Conservation (phyloP, 1,139 yeast species). For the Geotrichum reessii region DNA sequence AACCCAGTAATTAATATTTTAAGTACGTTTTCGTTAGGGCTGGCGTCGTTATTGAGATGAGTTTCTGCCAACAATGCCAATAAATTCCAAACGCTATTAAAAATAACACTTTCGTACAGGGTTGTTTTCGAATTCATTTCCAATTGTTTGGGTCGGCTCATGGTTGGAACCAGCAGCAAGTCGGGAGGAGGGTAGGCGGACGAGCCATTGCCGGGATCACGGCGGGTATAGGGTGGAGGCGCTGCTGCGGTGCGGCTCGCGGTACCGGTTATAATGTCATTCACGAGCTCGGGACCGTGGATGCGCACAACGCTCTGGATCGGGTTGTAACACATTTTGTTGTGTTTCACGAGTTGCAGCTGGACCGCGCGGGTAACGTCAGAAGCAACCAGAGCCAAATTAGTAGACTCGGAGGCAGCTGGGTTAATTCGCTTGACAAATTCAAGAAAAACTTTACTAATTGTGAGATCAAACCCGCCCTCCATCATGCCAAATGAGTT, state of each 20-base stretch:
- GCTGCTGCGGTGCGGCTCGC: not conserved
- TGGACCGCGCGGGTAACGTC: slow-evolving; percentile 23
- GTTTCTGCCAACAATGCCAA: slow-evolving; percentile 29
- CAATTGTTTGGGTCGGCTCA: slow-evolving; percentile 33
- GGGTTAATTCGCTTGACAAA: slow-evolving; percentile 18
- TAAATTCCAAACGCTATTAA: slow-evolving; percentile 46
- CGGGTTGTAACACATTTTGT: slow-evolving; percentile 6
- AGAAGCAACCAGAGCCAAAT: not conserved
- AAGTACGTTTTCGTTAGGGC: slow-evolving; percentile 11
- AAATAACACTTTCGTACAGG: slow-evolving; percentile 30
- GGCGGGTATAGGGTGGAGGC: not conserved
- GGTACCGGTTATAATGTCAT: not conserved
- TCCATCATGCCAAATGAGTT: slow-evolving; percentile 48
- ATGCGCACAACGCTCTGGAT: not conserved
- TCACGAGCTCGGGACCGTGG: not conserved
- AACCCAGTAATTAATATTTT: slow-evolving; percentile 45
- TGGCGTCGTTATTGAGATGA: slow-evolving; percentile 21
- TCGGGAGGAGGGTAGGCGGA: slow-evolving; percentile 24
- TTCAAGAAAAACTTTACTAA: slow-evolving; percentile 37
- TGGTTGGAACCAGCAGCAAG: slow-evolving; percentile 46
- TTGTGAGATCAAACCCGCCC: slow-evolving; percentile 48
- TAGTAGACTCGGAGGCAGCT: slow-evolving; percentile 20
- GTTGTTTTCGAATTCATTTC: not conserved
- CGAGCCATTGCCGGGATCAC: not conserved
- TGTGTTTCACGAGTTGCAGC: slow-evolving; percentile 19